Evolutionary conservation across 2,329 filamentous ascomycete species (phyloP).

Genomic region (Verticillium tricorpus): DNA sequence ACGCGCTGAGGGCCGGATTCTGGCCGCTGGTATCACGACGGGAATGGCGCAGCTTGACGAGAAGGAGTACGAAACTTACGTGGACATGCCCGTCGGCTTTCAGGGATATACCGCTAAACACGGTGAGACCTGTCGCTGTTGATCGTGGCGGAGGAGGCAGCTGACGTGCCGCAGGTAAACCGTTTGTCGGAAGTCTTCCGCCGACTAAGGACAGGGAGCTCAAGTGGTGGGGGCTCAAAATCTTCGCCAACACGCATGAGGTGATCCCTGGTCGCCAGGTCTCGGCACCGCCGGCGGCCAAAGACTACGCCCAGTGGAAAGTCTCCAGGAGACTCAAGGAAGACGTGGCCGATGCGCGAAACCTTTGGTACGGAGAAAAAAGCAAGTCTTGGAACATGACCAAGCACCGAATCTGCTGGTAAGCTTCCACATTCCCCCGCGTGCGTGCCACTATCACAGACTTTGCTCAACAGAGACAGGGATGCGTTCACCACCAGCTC

Average conservation of each 20-base stretch:
- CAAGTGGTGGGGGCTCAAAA: constrained; percentile 59
- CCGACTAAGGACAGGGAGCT: constrained; percentile 44
- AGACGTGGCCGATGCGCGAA: constrained; percentile 53
- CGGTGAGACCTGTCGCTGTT: constrained; percentile 17
- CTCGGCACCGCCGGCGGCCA: constrained; percentile 50
- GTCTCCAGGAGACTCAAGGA: constrained; percentile 50
- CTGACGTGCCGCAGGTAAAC: constrained; percentile 31
- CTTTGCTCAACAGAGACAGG: constrained; percentile 33
- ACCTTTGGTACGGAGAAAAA: constrained; percentile 55
- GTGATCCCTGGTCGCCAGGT: constrained; percentile 47
- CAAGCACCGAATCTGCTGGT: constrained; percentile 65
- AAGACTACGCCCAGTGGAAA: constrained; percentile 61
- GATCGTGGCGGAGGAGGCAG: constrained; percentile 23
- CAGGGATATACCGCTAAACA: constrained; percentile 32
- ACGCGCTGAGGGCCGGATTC: constrained; percentile 47
- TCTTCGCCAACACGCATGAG: constrained; percentile 52
- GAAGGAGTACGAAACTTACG: constrained; percentile 37
- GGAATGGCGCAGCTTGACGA: constrained; percentile 51
- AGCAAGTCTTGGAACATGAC: constrained; percentile 53
- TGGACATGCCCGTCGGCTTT: constrained; percentile 44
- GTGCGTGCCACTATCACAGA: neutral
- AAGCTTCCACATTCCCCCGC: constrained; percentile 16
- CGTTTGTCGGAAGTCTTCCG: constrained; percentile 54
- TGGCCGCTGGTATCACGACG: constrained; percentile 56
- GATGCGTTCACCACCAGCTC: constrained; percentile 59